Conservation (phyloP, 108 stramenopile genomes). For the Skeletonema potamos region DNA sequence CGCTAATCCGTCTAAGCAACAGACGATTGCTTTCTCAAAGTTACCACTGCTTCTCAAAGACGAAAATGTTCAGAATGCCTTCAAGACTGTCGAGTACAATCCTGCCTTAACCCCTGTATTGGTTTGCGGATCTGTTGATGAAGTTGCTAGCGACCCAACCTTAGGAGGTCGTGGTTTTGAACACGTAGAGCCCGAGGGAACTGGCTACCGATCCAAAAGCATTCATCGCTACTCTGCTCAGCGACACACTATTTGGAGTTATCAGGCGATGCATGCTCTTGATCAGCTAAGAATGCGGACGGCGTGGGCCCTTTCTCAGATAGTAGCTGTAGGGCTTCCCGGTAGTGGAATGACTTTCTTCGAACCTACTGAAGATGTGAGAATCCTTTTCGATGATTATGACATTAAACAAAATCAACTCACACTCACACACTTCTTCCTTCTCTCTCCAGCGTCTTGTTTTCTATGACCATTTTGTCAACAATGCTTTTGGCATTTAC, state of each 20-base stretch:
- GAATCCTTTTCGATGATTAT: too few relatives aligned
- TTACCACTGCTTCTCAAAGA: too few relatives aligned
- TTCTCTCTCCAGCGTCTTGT: too few relatives aligned
- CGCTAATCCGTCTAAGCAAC: too few relatives aligned
- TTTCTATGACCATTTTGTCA: conserved; percentile 49
- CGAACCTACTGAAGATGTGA: background rate
- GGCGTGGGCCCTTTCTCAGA: conserved; percentile 45
- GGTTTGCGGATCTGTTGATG: conserved; percentile 51
- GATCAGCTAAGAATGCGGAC: conserved; percentile 49
- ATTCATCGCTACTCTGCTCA: conserved; percentile 4
- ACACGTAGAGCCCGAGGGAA: background rate
- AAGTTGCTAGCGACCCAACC: conserved; percentile 47
- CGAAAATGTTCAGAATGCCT: conserved; percentile 10
- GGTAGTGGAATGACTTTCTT: background rate
- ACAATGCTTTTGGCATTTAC: conserved; percentile 43
- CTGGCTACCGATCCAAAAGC: background rate
- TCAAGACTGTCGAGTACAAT: conserved; percentile 4
- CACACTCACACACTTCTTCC: too few relatives aligned
- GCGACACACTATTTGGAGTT: conserved; percentile 23
- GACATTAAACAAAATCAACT: too few relatives aligned
- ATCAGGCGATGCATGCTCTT: conserved; percentile 12
- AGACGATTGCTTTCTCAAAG: too few relatives aligned
- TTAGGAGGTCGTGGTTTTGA: conserved; percentile 25
- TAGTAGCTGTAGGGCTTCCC: conserved; percentile 38
- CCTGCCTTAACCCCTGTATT: conserved; percentile 10